Conservation (phyloP, 768 basidiomycete species). For the Hypholoma fasciculare region DNA sequence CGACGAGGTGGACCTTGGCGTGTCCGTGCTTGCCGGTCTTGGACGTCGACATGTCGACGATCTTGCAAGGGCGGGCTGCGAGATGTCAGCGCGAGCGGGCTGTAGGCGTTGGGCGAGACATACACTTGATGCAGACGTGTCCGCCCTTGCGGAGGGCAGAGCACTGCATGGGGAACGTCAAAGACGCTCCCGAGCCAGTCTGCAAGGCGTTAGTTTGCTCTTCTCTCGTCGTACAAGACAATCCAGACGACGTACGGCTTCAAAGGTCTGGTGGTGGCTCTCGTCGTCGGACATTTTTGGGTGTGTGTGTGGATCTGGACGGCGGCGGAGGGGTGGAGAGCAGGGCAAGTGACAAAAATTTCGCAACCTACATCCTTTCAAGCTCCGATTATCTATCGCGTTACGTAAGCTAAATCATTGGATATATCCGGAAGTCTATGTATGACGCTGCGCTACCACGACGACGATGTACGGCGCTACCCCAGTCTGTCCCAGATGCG, state of each 20-base stretch:
- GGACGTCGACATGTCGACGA: conserved; percentile 98
- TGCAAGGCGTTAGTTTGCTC: conserved; percentile 23
- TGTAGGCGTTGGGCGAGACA: conserved; percentile 3
- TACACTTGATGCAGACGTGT: conserved; percentile 95
- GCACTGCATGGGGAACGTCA: conserved; percentile 90
- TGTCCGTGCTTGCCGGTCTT: conserved; percentile 99
- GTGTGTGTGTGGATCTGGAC: conserved; percentile 19
- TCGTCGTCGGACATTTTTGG: conserved; percentile 87
- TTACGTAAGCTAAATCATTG: conserved; percentile 23
- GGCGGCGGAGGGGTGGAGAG: conserved; percentile 17
- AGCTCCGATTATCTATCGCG: conserved; percentile 29
- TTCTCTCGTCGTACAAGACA: background rate
- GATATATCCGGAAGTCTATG: background rate
- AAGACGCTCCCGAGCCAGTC: conserved; percentile 74
- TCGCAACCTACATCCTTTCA: conserved; percentile 30
- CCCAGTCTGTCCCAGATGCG: conserved; percentile 72
- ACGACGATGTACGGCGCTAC: conserved; percentile 67
- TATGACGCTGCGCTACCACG: conserved; percentile 5
- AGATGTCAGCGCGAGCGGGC: background rate
- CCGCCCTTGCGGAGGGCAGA: conserved; percentile 93
- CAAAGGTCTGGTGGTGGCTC: conserved; percentile 82
- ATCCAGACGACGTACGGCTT: conserved; percentile 52
- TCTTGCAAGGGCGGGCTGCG: conserved; percentile 92
- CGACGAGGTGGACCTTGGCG: conserved; percentile 98
- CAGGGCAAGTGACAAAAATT: conserved; percentile 28